Conservation (phyloP, 208 protist genomes). For the Acanthamoeba rhysodes region DNA sequence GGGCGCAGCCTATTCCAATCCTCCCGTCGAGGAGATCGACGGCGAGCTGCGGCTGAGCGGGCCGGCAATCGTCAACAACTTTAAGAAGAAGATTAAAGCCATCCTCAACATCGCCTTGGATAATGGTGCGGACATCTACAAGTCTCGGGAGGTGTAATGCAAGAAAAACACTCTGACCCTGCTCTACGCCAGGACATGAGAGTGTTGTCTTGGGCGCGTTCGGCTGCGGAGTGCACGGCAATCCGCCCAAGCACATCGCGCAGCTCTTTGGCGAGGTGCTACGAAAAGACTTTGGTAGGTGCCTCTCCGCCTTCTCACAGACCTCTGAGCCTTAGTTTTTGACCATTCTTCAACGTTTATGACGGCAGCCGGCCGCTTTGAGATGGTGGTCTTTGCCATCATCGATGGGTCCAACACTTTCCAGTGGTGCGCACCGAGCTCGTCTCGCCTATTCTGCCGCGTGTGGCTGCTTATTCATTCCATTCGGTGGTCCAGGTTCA, state of each 20-base stretch:
- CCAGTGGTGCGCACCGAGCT: background rate
- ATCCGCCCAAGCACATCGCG: conserved; percentile 61
- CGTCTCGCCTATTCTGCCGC: background rate
- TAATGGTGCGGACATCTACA: conserved; percentile 38
- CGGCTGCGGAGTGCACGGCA: conserved; percentile 57
- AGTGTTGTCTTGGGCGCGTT: conserved; percentile 59
- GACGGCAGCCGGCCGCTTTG: background rate
- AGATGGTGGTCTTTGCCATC: conserved; percentile 52
- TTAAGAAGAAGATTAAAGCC: conserved; percentile 41
- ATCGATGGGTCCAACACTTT: conserved; percentile 14
- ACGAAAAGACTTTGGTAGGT: background rate
- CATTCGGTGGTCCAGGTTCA: background rate
- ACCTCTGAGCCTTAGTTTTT: background rate
- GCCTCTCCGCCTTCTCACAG: background rate
- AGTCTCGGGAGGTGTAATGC: background rate
- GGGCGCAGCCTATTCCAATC: conserved; percentile 21
- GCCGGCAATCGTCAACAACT: conserved; percentile 35
- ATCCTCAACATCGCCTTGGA: conserved; percentile 64
- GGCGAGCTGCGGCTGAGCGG: conserved; percentile 57
- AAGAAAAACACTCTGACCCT: background rate
- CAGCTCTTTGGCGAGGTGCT: conserved; percentile 61
- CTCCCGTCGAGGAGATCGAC: conserved; percentile 43
- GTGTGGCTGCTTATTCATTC: background rate
- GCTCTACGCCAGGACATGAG: background rate
- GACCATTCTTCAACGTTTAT: background rate